A percentile compares a stretch with the other conserved stretches of the same genome.
These are phyloP conservation scores for Hypoxylon trugodes DNA, from an alignment of 495 filamentous ascomycete species.

Conservation along the genomic window DNA sequence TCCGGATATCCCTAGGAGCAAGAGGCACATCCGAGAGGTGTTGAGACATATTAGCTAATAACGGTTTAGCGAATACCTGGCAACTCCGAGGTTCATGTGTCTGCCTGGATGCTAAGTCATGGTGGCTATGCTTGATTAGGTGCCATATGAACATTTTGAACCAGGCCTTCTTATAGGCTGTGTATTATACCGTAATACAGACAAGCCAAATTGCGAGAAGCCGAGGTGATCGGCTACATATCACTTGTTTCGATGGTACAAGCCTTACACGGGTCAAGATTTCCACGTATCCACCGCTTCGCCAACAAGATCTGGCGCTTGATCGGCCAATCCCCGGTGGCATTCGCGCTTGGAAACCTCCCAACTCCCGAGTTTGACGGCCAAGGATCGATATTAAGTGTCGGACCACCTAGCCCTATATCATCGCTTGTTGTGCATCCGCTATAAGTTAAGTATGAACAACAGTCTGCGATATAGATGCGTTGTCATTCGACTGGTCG, in stretches of 20 bases:
- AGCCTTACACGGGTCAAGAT: conserved; percentile 18
- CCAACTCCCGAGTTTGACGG: conserved; percentile 27
- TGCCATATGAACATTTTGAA: conserved; percentile 10
- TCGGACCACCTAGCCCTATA: conserved; percentile 35
- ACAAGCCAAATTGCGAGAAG: conserved; percentile 24
- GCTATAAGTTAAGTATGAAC: conserved; percentile 34
- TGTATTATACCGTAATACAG: conserved; percentile 25
- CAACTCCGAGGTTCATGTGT: conserved; percentile 13
- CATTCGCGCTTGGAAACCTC: conserved; percentile 8
- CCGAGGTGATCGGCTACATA: conserved; percentile 28
- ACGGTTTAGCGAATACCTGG: conserved; percentile 5
- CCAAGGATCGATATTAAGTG: conserved; percentile 36
- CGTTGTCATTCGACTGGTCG: conserved; percentile 32
- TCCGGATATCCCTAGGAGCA: conserved; percentile 4
- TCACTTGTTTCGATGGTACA: conserved; percentile 6
- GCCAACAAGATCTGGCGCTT: not conserved
- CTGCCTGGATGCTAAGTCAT: conserved; percentile 5
- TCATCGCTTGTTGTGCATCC: conserved; percentile 18
- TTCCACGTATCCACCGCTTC: conserved; percentile 12
- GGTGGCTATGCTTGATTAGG: conserved; percentile 26
- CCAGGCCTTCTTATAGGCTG: conserved; percentile 29
- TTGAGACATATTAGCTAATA: not conserved
- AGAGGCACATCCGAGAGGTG: not conserved
- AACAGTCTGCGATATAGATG: conserved; percentile 14
- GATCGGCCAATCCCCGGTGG: conserved; percentile 26